phyloP scores from a whole-genome alignment of 768 basidiomycete species.

The Leccinum incarnatum region DNA sequence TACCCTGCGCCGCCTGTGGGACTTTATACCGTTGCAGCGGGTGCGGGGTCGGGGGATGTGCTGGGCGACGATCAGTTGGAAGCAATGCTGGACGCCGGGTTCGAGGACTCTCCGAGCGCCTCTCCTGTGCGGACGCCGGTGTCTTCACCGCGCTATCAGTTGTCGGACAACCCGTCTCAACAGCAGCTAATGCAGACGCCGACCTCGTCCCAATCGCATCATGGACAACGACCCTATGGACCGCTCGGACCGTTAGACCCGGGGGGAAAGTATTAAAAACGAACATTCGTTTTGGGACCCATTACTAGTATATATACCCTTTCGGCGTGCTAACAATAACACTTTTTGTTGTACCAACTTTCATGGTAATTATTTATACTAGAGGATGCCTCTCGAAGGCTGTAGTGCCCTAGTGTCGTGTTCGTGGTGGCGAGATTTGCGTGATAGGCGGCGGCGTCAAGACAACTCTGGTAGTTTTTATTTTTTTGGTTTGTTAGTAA shows the following conservation, averaged over 20 bases:
- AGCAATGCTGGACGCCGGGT: constrained; percentile 90
- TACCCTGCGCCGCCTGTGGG: constrained; percentile 87
- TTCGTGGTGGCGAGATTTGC: no score
- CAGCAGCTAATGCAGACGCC: constrained; percentile 28
- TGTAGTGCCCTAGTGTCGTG: no score
- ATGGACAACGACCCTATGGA: constrained; percentile 43
- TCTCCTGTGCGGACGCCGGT: constrained; percentile 40
- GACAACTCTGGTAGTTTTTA: no score
- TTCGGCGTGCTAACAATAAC: not conserved
- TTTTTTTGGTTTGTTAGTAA: no score
- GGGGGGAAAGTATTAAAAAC: constrained; percentile 46
- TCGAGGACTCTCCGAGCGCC: constrained; percentile 61
- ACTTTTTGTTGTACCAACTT: constrained; percentile 15
- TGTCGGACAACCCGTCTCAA: constrained; percentile 51
- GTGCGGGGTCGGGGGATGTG: constrained; percentile 29
- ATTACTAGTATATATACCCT: constrained; percentile 5
- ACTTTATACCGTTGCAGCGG: constrained; percentile 44
- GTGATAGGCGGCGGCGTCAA: no score
- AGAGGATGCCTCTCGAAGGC: no score
- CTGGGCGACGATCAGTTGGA: constrained; percentile 78
- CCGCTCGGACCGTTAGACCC: constrained; percentile 63
- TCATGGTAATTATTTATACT: not conserved
- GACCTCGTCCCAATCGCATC: constrained; percentile 36
- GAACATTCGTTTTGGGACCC: constrained; percentile 17
- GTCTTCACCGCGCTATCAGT: constrained; percentile 54